These are phyloP conservation scores for Gillenia trifoliata DNA, from an alignment of 306 rosid genomes.

Conservation along the genomic window DNA sequence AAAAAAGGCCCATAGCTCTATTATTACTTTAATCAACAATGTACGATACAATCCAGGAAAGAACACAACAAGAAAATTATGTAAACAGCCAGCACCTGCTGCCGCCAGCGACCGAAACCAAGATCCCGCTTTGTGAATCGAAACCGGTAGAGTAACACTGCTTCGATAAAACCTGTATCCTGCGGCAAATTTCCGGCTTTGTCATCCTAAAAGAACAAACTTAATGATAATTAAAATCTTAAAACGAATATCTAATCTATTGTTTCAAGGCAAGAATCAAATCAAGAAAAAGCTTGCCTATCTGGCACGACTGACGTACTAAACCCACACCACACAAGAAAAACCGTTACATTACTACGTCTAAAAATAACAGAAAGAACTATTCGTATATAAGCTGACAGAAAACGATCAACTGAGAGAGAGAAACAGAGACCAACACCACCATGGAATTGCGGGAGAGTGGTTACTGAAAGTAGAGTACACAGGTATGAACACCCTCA, in stretches of 20 bases:
- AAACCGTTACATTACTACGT: not conserved
- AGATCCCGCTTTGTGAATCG: constrained; percentile 2
- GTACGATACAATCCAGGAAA: no score
- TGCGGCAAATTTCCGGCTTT: not conserved
- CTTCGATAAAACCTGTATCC: not conserved
- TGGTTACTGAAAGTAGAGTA: not conserved
- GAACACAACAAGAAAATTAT: no score
- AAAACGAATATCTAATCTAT: not conserved
- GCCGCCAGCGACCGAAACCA: constrained; percentile 14
- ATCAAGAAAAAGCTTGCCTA: not conserved
- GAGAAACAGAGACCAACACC: not conserved
- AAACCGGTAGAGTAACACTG: not conserved
- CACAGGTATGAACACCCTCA: not conserved
- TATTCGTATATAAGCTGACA: not conserved
- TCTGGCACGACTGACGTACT: not conserved
- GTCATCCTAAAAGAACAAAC: not conserved
- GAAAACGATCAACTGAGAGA: not conserved
- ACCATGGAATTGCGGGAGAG: not conserved
- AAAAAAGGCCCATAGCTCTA: not conserved
- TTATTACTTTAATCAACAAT: not conserved
- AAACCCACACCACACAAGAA: not conserved
- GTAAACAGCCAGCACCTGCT: not conserved
- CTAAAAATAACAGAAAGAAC: not conserved
- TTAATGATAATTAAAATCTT: not conserved
- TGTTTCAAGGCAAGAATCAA: not conserved